Conservation (phyloP, 1,284 basidiomycete species). For the Cryptococcus sp. region DNA sequence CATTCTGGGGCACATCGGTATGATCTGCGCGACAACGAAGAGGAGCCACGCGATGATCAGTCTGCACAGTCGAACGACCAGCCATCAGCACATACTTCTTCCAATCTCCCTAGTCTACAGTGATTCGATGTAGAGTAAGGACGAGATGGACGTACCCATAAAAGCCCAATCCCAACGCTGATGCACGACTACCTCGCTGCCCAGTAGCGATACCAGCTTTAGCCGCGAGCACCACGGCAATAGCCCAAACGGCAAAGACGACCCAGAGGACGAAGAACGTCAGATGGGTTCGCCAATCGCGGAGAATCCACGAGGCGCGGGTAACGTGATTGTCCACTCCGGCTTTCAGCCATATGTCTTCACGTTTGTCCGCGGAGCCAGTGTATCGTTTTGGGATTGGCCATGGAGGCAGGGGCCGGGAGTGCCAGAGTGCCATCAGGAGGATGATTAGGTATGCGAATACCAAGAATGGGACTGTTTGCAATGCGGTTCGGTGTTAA, state of each 20-base stretch:
- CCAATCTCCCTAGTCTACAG: too few relatives aligned
- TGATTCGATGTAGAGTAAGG: too few relatives aligned
- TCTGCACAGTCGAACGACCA: too few relatives aligned
- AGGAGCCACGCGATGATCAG: too few relatives aligned
- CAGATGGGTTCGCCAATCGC: constrained; percentile 12
- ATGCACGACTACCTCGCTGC: too few relatives aligned
- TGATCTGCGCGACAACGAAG: too few relatives aligned
- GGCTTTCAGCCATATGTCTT: too few relatives aligned
- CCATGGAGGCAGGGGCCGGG: constrained; percentile 13
- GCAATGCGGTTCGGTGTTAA: neutral
- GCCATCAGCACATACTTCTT: too few relatives aligned
- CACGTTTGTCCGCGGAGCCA: neutral
- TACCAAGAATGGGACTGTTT: constrained; percentile 12
- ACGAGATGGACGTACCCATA: too few relatives aligned
- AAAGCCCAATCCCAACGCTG: too few relatives aligned
- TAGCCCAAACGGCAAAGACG: neutral
- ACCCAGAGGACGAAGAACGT: constrained; percentile 7
- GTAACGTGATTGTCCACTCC: constrained; percentile 1
- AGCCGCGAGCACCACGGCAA: constrained; percentile 2
- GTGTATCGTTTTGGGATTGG: constrained; percentile 8
- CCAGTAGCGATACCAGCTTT: too few relatives aligned
- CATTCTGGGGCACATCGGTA: too few relatives aligned
- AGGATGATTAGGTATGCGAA: constrained; percentile 12
- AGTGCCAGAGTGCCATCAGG: constrained; percentile 5
- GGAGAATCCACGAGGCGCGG: constrained; percentile 11